phyloP scores from a whole-genome alignment of 345 rosid genomes.

The Garcia nutans region DNA sequence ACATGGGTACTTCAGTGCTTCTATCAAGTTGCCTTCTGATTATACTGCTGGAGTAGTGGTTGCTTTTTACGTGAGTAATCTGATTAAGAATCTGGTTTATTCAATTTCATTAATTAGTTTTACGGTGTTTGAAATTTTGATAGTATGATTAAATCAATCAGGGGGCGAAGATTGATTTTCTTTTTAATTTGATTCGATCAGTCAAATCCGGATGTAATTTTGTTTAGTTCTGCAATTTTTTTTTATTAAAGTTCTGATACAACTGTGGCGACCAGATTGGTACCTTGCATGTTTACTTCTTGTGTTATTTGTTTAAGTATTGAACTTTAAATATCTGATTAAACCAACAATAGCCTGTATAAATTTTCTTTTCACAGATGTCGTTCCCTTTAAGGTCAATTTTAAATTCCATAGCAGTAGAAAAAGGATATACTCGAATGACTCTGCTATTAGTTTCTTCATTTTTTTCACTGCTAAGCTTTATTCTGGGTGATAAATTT shows the following conservation, averaged over 20 bases:
- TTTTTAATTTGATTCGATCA: neutral
- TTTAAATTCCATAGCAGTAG: neutral
- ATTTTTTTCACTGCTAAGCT: neutral
- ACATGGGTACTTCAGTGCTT: constrained; percentile 93
- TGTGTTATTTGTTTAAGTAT: no score
- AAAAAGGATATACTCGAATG: neutral
- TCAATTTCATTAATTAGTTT: neutral
- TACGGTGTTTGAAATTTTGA: neutral
- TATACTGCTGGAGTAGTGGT: constrained; percentile 98
- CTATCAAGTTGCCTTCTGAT: constrained; percentile 90
- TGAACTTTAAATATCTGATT: neutral
- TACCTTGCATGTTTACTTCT: neutral
- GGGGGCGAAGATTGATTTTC: neutral
- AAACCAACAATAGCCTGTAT: neutral
- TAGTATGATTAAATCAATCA: neutral
- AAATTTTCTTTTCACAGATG: neutral
- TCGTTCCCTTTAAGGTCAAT: neutral
- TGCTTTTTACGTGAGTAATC: constrained; percentile 84
- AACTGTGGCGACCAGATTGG: neutral
- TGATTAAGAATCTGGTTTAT: neutral
- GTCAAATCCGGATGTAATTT: neutral
- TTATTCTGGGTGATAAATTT: neutral
- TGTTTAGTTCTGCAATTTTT: neutral
- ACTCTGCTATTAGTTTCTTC: no score
- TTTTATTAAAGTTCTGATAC: neutral